phyloP scores from a whole-genome alignment of 2,329 filamentous ascomycete genomes.

The Fusarium graminum region DNA sequence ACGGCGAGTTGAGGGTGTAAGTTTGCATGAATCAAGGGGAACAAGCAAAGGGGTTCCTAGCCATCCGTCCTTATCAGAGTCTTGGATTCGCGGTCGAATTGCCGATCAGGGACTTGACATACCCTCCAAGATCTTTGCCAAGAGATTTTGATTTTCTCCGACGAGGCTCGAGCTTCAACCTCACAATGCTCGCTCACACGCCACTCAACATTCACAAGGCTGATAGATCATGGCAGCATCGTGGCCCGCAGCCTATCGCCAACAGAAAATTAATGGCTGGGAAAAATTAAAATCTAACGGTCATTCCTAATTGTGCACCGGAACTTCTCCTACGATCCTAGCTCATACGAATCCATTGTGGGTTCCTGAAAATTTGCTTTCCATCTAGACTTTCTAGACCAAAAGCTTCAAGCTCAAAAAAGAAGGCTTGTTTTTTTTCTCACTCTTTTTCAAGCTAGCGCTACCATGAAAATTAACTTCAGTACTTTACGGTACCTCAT shows the following conservation, averaged over 20 bases:
- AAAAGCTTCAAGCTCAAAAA: conserved; percentile 19
- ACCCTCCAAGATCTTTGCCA: conserved; percentile 40
- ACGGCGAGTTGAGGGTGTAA: conserved; percentile 6
- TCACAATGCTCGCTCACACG: conserved; percentile 1
- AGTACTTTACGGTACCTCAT: conserved; percentile 27
- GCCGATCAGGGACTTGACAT: conserved; percentile 47
- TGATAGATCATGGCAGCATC: conserved; percentile 21
- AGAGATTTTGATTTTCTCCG: conserved; percentile 44
- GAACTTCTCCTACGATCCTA: conserved; percentile 16
- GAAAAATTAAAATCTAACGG: conserved; percentile 14
- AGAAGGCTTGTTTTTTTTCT: conserved; percentile 14
- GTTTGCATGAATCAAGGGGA: background rate
- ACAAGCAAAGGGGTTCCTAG: conserved; percentile 24
- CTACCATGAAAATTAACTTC: conserved; percentile 22
- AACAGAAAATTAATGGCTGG: background rate
- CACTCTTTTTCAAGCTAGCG: conserved; percentile 8
- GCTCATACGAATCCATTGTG: conserved; percentile 25
- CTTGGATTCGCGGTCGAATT: conserved; percentile 15
- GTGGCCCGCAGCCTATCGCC: background rate
- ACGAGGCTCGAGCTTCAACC: conserved; percentile 27
- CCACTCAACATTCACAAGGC: conserved; percentile 10
- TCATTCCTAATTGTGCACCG: conserved; percentile 9
- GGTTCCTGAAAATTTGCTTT: conserved; percentile 41
- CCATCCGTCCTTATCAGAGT: conserved; percentile 1
- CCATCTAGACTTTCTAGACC: conserved; percentile 36